Conservation (phyloP, 1,284 basidiomycete species). For the Fomitiporia mediterranea region DNA sequence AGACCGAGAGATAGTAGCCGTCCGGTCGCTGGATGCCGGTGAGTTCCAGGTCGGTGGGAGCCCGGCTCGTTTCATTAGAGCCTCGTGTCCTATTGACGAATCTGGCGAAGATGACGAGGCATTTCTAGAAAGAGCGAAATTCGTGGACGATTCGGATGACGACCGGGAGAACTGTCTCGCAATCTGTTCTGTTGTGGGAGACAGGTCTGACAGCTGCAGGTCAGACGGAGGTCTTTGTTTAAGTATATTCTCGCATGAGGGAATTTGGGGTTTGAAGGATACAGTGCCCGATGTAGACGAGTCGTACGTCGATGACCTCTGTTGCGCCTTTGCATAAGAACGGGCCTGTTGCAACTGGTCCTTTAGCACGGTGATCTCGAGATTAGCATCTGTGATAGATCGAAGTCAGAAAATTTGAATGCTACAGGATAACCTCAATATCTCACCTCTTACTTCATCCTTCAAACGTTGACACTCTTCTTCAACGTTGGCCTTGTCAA, state of each 20-base stretch:
- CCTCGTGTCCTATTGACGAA: slow-evolving; percentile 39
- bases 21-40: slow-evolving; percentile 33
- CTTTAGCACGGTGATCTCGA: slow-evolving; percentile 79
- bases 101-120: slow-evolving; percentile 34
- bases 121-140: slow-evolving; percentile 24
- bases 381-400: slow-evolving; percentile 65
- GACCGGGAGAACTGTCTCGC: slow-evolving; percentile 21
- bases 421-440: slow-evolving; percentile 5
- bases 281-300: slow-evolving; percentile 28
- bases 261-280: slow-evolving; percentile 26
- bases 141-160: slow-evolving; percentile 36
- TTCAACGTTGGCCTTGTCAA: slow-evolving; percentile 86
- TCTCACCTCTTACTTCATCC: slow-evolving; percentile 88
- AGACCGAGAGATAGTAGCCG: slow-evolving; percentile 50
- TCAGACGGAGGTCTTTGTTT: slow-evolving; percentile 57
- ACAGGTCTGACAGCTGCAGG: slow-evolving; percentile 57
- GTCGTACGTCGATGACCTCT: slow-evolving; percentile 23
- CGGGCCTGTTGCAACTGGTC: slow-evolving; percentile 57
- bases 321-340: slow-evolving; percentile 26
- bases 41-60: slow-evolving; percentile 44
- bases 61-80: slow-evolving; percentile 46
- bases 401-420: slow-evolving; percentile 24
- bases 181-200: neutral
- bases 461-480: slow-evolving; percentile 90
- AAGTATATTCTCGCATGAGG: slow-evolving; percentile 30